Percentiles rank a stretch among this genome's conserved stretches.
These are phyloP conservation scores for Verticillium dahliae DNA, from an alignment of 2,329 filamentous ascomycete species.

Conservation along the genomic window DNA sequence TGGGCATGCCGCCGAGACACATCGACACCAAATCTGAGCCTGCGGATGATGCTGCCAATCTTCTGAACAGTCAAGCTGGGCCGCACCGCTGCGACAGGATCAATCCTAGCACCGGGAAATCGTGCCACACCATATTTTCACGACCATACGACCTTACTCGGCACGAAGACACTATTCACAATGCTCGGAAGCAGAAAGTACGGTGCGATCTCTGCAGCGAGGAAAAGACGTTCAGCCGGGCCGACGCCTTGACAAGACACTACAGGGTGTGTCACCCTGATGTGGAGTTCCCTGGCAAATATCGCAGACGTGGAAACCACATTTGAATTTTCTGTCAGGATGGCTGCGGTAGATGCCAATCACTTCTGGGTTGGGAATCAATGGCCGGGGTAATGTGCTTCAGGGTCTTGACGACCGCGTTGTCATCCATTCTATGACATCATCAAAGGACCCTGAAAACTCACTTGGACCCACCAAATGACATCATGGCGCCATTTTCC, in stretches of 20 bases:
- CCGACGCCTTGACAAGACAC: constrained; percentile 88
- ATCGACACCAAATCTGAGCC: constrained; percentile 19
- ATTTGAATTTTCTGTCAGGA: neutral
- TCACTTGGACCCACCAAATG: neutral
- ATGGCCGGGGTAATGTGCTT: neutral
- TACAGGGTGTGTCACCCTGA: constrained; percentile 93
- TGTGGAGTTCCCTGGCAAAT: constrained; percentile 69
- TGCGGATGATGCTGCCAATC: constrained; percentile 34
- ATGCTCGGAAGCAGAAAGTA: constrained; percentile 88
- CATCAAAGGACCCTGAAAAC: constrained; percentile 2
- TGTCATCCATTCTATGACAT: neutral
- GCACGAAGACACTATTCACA: constrained; percentile 97
- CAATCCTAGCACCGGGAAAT: constrained; percentile 91
- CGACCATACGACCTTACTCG: constrained; percentile 92
- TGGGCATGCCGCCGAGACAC: constrained; percentile 26
- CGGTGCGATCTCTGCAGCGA: constrained; percentile 89
- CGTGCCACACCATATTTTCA: constrained; percentile 91
- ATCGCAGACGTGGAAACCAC: constrained; percentile 23
- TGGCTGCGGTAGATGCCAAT: too few relatives aligned
- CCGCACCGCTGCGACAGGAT: constrained; percentile 89
- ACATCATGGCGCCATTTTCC: neutral
- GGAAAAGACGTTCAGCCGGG: constrained; percentile 94
- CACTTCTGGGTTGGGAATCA: neutral
- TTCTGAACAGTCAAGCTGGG: constrained; percentile 81
- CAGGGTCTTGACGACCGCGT: neutral